phyloP scores from a whole-genome alignment of 1,284 basidiomycete species.

The Leccinum variabile region DNA sequence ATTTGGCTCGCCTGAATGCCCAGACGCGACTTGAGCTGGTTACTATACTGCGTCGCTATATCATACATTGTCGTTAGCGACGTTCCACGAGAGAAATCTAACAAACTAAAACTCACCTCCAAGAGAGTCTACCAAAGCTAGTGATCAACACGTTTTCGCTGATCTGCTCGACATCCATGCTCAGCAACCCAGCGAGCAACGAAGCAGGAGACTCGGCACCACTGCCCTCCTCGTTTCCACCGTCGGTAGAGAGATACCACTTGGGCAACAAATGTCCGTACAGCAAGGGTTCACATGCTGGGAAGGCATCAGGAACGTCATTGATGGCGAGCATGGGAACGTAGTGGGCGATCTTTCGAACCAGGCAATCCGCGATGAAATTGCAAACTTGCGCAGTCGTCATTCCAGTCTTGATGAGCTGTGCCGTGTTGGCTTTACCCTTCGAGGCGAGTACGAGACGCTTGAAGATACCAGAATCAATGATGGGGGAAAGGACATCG shows the following conservation, averaged over 20 bases:
- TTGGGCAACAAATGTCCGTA: constrained; percentile 28
- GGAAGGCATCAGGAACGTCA: constrained; percentile 28
- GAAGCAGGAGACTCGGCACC: constrained; percentile 26
- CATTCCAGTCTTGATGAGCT: constrained; percentile 34
- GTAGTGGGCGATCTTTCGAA: constrained; percentile 33
- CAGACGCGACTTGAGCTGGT: constrained; percentile 29
- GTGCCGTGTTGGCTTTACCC: constrained; percentile 32
- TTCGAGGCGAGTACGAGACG: constrained; percentile 29
- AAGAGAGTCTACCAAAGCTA: constrained; percentile 33
- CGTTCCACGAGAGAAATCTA: background rate
- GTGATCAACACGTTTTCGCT: constrained; percentile 32
- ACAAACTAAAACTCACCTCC: constrained; percentile 22
- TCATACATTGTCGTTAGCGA: background rate
- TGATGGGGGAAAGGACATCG: constrained; percentile 38
- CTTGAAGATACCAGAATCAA: constrained; percentile 35
- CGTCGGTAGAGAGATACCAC: constrained; percentile 21
- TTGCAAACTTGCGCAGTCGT: constrained; percentile 35
- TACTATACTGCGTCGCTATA: constrained; percentile 29
- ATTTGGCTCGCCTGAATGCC: constrained; percentile 34
- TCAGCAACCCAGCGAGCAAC: constrained; percentile 26
- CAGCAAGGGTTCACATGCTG: constrained; percentile 26
- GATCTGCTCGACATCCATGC: constrained; percentile 30
- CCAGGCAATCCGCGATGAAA: constrained; percentile 33
- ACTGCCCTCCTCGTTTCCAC: constrained; percentile 13
- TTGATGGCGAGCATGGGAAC: constrained; percentile 31